A percentile compares a stretch with the other conserved stretches of the same genome.
Conservation (phyloP, 441 rosid species). For the Erodium moschatum region DNA sequence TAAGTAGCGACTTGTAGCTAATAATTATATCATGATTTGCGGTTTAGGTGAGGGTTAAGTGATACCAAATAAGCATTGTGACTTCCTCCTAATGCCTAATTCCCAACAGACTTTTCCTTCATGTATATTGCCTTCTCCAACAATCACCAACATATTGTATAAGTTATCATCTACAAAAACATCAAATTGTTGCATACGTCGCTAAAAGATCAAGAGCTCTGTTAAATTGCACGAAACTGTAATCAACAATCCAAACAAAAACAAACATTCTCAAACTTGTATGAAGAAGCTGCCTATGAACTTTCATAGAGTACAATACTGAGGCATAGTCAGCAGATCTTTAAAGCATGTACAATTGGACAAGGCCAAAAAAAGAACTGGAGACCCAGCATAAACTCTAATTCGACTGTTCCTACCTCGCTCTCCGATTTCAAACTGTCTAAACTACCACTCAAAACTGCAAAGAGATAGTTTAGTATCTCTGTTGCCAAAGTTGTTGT, state of each 20-base stretch:
- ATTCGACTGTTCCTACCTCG: constrained; percentile 14
- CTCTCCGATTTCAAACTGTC: constrained; percentile 18
- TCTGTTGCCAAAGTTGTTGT: constrained; percentile 25
- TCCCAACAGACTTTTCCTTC: constrained; percentile 47
- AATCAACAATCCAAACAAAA: background rate
- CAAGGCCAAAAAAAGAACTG: constrained; percentile 21
- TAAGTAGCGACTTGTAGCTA: constrained; percentile 40
- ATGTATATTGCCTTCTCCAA: constrained; percentile 46
- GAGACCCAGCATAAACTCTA: background rate
- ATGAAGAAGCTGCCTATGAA: constrained; percentile 11
- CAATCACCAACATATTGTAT: constrained; percentile 25
- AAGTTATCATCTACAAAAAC: constrained; percentile 15
- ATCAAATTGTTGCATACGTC: no score
- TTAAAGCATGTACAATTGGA: constrained; percentile 27
- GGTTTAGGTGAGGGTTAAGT: constrained; percentile 81
- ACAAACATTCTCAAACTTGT: background rate
- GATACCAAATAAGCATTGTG: constrained; percentile 21
- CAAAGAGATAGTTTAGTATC: constrained; percentile 17
- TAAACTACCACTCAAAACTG: constrained; percentile 4
- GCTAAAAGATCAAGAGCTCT: no score
- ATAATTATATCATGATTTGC: constrained; percentile 48
- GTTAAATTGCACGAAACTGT: background rate
- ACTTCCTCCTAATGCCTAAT: constrained; percentile 41
- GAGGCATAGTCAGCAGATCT: constrained; percentile 9
- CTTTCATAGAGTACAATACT: background rate